Base-by-base conservation (phyloP, 164 flowering plant genomes). In the Kalanchoe fedtschenkoi region DNA sequence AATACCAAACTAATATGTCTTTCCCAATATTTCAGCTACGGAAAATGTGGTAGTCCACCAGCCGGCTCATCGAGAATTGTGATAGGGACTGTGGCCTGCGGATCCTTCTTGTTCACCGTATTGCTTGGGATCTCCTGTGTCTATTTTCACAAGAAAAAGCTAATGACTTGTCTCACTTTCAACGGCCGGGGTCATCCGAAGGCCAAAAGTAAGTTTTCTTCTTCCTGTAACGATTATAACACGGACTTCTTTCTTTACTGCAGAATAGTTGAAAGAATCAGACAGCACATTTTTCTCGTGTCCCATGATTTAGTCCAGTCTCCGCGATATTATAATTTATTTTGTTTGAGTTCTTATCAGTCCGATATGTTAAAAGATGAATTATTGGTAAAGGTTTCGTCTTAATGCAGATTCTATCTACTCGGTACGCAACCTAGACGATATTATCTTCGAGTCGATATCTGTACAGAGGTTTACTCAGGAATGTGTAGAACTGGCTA, bases 381-480 rank as follows among this genome's bases (percentile, higher is more conserved):
- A 13, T 55, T 54, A 39, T 55, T 16, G 39, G 62, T 22, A 54
- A 26, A 26, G 6, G 17, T 34, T 15, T 44, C 30, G 9, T 58
- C 4, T 34, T 33, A 64, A 34, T 80, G 81, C 85, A 87, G 89
- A 79, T 79, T 72, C 75, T 55, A 64, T 87, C 14, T 80, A 77
- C 68, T 67, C 83, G 32, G 29, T 81, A 17, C 65, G 85, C 63
- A 83, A 83, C 71, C 71, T 60, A 64, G 88, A 84, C 34, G 83
- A 70, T 39, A 16, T 75, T 35, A 28, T 60, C 34, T 35, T 70
- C 58, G 81, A 73, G 71, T 72, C 88, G 0, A 78, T 80, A 69
- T 70, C 61, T 37, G 77, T 83, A 59, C 66, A 85, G 58, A 21
- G 43, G 60, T 87, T 77, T 65, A 71, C 78, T 55, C 71, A 85